These are phyloP conservation scores for Rhododendron simsii DNA, from an alignment of 148 eudicot species.

Conservation along the genomic window DNA sequence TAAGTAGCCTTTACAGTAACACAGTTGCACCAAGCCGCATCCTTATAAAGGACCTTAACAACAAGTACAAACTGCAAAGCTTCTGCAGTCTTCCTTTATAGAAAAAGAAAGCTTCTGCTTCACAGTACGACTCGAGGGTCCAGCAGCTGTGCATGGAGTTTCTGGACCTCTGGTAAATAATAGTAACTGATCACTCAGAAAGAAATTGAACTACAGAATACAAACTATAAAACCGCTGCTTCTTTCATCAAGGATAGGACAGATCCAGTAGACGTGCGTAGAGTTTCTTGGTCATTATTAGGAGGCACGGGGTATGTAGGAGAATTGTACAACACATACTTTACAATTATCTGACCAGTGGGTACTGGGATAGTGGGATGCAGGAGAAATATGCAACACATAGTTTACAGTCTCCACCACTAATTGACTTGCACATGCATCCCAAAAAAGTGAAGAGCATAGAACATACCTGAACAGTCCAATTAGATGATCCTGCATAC, in stretches of 20 bases:
- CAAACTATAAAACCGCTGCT: neutral
- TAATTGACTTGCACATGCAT: neutral
- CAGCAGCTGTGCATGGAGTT: neutral
- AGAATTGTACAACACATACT: neutral
- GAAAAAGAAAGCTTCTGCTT: neutral
- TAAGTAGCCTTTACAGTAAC: neutral
- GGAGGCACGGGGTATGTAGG: neutral
- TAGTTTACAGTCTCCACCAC: neutral
- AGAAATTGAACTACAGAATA: neutral
- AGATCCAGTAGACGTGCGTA: neutral
- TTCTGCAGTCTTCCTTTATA: neutral
- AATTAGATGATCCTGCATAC: slow-evolving; percentile 82
- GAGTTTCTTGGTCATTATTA: neutral
- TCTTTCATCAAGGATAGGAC: neutral
- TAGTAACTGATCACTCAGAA: neutral
- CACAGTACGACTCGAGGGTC: neutral
- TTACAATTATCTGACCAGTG: neutral
- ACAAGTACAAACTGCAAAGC: neutral
- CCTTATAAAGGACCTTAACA: neutral
- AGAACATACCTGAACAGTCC: slow-evolving; percentile 78
- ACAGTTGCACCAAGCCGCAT: neutral
- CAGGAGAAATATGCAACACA: neutral
- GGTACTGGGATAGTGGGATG: neutral
- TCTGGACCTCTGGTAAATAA: neutral
- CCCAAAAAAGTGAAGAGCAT: neutral